Evolutionary conservation across 2,329 filamentous ascomycete genomes (phyloP).

Genomic region (Fusarium sp.): DNA sequence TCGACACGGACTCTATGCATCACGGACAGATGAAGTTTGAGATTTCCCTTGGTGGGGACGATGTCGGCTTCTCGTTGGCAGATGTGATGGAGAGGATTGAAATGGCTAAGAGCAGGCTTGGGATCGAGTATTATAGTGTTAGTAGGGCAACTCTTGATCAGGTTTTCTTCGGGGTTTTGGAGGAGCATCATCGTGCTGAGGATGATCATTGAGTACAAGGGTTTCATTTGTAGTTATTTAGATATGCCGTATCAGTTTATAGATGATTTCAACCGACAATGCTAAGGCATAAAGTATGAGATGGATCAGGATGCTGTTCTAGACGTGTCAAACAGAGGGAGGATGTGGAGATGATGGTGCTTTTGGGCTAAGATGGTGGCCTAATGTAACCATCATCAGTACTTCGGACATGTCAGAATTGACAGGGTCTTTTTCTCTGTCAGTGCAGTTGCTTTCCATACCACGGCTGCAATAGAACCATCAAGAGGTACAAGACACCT

Average conservation of each 20-base stretch:
- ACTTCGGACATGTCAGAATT: neutral
- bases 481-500: neutral
- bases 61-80: neutral
- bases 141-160: constrained; percentile 2
- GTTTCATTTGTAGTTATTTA: too few species aligned
- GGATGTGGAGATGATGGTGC: neutral
- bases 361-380: neutral
- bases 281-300: neutral
- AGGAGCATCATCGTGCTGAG: neutral
- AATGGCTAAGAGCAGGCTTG: neutral
- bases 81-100: neutral
- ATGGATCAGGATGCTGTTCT: neutral
- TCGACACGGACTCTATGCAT: neutral
- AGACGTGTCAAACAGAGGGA: neutral
- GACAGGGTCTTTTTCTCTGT: neutral
- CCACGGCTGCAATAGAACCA: neutral
- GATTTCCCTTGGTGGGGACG: neutral
- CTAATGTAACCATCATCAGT: neutral
- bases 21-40: constrained; percentile 1
- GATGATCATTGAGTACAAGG: neutral
- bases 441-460: neutral
- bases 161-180: constrained; percentile 5
- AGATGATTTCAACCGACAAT: neutral
- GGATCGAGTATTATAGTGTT: constrained; percentile 1
- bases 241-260: neutral